Base-by-base conservation (phyloP, 1,284 basidiomycete species). In the Apiotrichum mycotoxinovorans region DNA sequence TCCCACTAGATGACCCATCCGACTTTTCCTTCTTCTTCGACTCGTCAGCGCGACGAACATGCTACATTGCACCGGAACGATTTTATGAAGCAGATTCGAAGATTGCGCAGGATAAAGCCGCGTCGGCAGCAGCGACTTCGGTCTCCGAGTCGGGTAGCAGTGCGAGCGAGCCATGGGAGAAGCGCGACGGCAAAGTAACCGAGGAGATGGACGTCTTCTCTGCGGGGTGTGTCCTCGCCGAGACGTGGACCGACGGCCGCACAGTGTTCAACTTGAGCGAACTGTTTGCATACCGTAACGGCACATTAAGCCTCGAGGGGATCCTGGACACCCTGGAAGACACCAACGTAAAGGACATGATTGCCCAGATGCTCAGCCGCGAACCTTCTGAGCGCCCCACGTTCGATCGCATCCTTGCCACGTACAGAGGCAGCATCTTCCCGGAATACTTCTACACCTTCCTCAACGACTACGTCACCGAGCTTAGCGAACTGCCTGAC, bases 1-100 rank as follows among this genome's bases (percentile, higher is more conserved):
- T 99, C 9, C 96, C 96, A 0, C 84, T 98, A 40, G 92, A 99
- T 70, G 95, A 98, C 70, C 96, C 96, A 0, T 87, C 93, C 5
- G 94, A 97, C 78, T 99, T 98, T 75, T 93, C 92, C 5, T 96
- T 94, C 80, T 98, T 88, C 82, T 98, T 95, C 74, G 96, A 98
- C 75, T 95, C 92, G 2, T 93, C 91, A 11, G 91, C 89, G 0
- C 82, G 91, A 11, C 83, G 96, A 7, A 95, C 91, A 3, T 99
- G 95, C 74, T 98, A 98, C 70, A 81, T 99, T 58, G 96, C 96
- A 0, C 96, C 96, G 0, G 96, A 99, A 69, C 82, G 96, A 11
- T 99, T 98, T 79, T 98, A 89, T 76, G 85, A 87, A 3, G 83
- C 87, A 1, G 84, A 83, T 4, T 85, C 85, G 0, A 87, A 88